phyloP scores from a whole-genome alignment of 176 grass and related monocot species.

The Avena sativa region DNA sequence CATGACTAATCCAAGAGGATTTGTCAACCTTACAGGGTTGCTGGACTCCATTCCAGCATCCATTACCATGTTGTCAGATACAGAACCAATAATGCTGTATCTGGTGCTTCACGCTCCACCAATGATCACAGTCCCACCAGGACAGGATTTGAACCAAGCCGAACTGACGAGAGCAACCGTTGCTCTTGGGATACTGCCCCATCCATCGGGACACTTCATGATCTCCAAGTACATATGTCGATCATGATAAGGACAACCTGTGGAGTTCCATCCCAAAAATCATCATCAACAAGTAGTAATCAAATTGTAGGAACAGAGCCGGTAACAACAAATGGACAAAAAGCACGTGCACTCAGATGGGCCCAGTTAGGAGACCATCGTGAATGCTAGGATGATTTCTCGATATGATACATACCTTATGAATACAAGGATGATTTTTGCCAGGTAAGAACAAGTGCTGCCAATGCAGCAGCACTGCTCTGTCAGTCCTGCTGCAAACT shows the following conservation, averaged over 20 bases:
- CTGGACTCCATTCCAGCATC: conserved; percentile 65
- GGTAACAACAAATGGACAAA: neutral
- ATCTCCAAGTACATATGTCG: conserved; percentile 66
- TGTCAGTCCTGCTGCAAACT: conserved; percentile 91
- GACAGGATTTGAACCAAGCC: conserved; percentile 27
- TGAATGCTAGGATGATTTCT: neutral
- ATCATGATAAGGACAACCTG: conserved; percentile 85
- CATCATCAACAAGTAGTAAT: neutral
- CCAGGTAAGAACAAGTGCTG: conserved; percentile 74
- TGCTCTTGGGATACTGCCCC: conserved; percentile 53
- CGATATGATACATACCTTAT: conserved; percentile 48
- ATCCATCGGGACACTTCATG: conserved; percentile 65
- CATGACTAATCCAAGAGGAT: conserved; percentile 41
- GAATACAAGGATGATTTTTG: conserved; percentile 89
- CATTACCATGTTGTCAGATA: conserved; percentile 36
- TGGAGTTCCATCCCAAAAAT: conserved; percentile 29
- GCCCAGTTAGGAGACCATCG: neutral
- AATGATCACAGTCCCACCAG: conserved; percentile 29
- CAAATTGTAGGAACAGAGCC: neutral
- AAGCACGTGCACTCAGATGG: neutral
- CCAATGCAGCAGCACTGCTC: conserved; percentile 65
- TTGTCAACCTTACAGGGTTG: conserved; percentile 43
- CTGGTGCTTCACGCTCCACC: conserved; percentile 37
- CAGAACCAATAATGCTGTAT: conserved; percentile 45
- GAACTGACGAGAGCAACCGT: conserved; percentile 41